These are phyloP conservation scores for Cardamine chenopodiifolia DNA, from an alignment of 345 rosid species.

Conservation along the genomic window DNA sequence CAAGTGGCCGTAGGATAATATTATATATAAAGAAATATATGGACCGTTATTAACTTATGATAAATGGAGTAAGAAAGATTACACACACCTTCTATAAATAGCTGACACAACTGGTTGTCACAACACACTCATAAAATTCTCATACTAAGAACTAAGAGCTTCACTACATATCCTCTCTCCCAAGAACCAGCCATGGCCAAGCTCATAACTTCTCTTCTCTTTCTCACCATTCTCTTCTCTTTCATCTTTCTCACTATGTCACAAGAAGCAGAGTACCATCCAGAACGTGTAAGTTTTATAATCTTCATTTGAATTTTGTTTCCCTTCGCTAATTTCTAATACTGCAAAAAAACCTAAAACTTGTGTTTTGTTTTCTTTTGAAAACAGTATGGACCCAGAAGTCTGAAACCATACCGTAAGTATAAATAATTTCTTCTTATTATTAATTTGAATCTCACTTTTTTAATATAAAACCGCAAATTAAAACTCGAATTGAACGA, in stretches of 20 bases:
- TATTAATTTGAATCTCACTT: neutral
- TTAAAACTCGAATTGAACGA: neutral
- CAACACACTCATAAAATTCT: constrained; percentile 4
- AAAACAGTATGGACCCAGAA: constrained; percentile 54
- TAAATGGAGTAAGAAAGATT: neutral
- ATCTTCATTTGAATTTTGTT: neutral
- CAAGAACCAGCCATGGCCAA: constrained; percentile 41
- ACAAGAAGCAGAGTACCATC: constrained; percentile 44
- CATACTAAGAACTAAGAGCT: constrained; percentile 29
- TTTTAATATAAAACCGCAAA: neutral
- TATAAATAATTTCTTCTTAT: neutral
- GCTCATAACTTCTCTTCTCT: constrained; percentile 37
- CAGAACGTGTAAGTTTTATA: constrained; percentile 45
- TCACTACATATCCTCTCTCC: constrained; percentile 28
- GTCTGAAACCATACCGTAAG: constrained; percentile 58
- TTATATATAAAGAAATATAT: neutral
- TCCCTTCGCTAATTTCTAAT: neutral
- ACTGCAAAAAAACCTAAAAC: neutral
- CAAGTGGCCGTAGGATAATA: constrained; percentile 1
- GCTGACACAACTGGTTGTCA: constrained; percentile 25
- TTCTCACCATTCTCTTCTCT: constrained; percentile 34
- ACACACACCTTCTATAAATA: constrained; percentile 37
- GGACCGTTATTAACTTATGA: constrained; percentile 12
- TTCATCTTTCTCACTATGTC: constrained; percentile 42
- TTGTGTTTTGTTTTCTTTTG: neutral